Evolutionary conservation across 257 asterid genomes (phyloP), one percentile per base, ranked within the genome.

Genomic region (Gardenia jasminoides): DNA sequence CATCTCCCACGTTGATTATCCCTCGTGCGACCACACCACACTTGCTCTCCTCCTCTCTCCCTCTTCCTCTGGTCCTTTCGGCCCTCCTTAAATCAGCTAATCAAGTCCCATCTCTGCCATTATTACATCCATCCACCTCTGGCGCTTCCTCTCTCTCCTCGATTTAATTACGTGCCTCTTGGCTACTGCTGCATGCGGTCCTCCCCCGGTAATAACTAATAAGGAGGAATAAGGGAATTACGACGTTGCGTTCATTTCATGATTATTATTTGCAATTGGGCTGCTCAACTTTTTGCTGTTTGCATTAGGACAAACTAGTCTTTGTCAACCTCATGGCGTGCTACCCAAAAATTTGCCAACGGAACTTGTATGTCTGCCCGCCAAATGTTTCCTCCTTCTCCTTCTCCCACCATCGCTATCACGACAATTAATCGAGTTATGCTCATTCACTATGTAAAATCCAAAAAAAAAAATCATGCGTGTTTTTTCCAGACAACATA

Each of bases 1-100:
- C 44, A 69, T 59, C 74, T 70, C 79, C 90, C 90, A 87, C 90
- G 90, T 87, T 78, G 56, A 73, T 71, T 66, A 17, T 75, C 76
- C 81, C 82, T 73, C 82, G 72, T 48, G 33, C 84, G 22, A 70
- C 77, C 84, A 50, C 46, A 64, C 5, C 17, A 11, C 26, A 0
- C 8, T 10, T 1, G 2, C 26, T 52, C 66, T 13, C 2, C 9
- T 10, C 12, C 2, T 46, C 50, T 46, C 50, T 8, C 19, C 33
- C 26, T 58, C 10, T 41, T n/a, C 20, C 44, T 52, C 24, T 8
- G 59, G 31, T 62, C 17, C 5, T 41, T 59, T 67, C 20, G 20
- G 22, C 65, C 39, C 12, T 76, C 50, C 20, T 26, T 24, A 31
- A 70, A 31, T 33, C 30, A 30, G 36, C 77, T 43, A 36, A 36